Percentiles rank a stretch among this genome's conserved stretches.
phyloP scores from a whole-genome alignment of 2,329 filamentous ascomycete species.

The Chaetomium olivaceum region DNA sequence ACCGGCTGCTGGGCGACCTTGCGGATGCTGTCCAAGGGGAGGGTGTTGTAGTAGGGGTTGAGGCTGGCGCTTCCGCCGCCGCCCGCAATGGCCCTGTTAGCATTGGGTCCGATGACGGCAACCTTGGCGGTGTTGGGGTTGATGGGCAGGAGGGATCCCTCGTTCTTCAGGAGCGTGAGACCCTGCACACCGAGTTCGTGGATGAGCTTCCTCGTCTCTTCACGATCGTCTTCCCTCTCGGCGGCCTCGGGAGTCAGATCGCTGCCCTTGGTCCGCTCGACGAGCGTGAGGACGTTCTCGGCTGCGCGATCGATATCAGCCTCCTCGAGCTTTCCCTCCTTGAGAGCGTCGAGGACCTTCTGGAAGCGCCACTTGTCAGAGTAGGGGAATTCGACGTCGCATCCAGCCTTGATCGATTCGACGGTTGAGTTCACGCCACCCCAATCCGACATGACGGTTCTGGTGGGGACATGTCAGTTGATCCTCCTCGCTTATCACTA shows the following conservation, averaged over 20 bases:
- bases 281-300: slow-evolving; percentile 60
- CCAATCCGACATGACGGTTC: slow-evolving; percentile 61
- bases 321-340: slow-evolving; percentile 49
- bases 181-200: slow-evolving; percentile 62
- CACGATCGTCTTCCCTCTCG: slow-evolving; percentile 57
- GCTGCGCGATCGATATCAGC: slow-evolving; percentile 58
- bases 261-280: slow-evolving; percentile 62
- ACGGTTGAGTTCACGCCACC: slow-evolving; percentile 57
- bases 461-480: slow-evolving; percentile 36
- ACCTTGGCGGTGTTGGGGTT: slow-evolving; percentile 56
- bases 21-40: slow-evolving; percentile 64
- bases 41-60: slow-evolving; percentile 67
- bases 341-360: slow-evolving; percentile 56
- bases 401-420: slow-evolving; percentile 57
- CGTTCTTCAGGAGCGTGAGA: slow-evolving; percentile 65
- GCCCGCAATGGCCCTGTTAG: slow-evolving; percentile 65
- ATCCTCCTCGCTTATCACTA: slow-evolving; percentile 10
- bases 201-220: slow-evolving; percentile 61
- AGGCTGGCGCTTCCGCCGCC: slow-evolving; percentile 68
- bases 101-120: slow-evolving; percentile 67
- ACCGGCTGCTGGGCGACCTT: slow-evolving; percentile 56
- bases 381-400: slow-evolving; percentile 60
- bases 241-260: slow-evolving; percentile 58
- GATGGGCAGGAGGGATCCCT: slow-evolving; percentile 59
- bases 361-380: slow-evolving; percentile 58